These are phyloP conservation scores for Geotrichum carabidarum DNA, from an alignment of 1,139 yeast species.

Conservation along the genomic window DNA sequence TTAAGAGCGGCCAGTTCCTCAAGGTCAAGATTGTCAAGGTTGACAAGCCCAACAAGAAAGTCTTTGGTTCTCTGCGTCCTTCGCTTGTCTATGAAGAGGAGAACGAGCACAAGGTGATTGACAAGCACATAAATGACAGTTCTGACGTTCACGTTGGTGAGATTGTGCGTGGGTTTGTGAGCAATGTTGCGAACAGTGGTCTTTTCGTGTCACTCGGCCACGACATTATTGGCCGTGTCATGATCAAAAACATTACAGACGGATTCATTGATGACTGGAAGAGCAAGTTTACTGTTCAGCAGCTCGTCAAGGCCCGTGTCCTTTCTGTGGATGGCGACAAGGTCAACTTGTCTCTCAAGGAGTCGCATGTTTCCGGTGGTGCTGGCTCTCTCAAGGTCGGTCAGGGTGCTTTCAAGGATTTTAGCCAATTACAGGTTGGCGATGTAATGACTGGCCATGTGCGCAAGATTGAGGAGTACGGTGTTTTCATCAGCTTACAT, in stretches of 20 bases:
- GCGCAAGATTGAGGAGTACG: conserved; percentile 78
- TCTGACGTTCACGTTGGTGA: conserved; percentile 65
- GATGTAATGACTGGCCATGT: conserved; percentile 67
- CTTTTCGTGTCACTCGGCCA: conserved; percentile 74
- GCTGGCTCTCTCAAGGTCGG: conserved; percentile 38
- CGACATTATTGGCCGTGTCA: conserved; percentile 69
- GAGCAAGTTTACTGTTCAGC: conserved; percentile 62
- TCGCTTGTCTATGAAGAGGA: conserved; percentile 29
- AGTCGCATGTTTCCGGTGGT: conserved; percentile 72
- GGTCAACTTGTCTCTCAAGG: conserved; percentile 73
- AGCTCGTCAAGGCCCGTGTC: conserved; percentile 69
- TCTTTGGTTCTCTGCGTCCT: conserved; percentile 61
- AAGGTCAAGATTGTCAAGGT: conserved; percentile 55
- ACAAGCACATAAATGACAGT: conserved; percentile 47
- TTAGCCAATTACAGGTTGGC: conserved; percentile 64
- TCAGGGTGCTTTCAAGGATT: conserved; percentile 41
- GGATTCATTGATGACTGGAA: conserved; percentile 84
- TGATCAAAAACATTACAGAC: conserved; percentile 78
- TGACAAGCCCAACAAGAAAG: conserved; percentile 53
- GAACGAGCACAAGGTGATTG: conserved; percentile 42
- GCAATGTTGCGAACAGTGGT: conserved; percentile 71
- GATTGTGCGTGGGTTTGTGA: conserved; percentile 72
- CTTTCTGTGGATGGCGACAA: conserved; percentile 54
- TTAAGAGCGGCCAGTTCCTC: conserved; percentile 40
- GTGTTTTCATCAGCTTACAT: conserved; percentile 80